Conservation (phyloP, 225 moss, liverwort and hornwort species). For the Neckera pumila region DNA sequence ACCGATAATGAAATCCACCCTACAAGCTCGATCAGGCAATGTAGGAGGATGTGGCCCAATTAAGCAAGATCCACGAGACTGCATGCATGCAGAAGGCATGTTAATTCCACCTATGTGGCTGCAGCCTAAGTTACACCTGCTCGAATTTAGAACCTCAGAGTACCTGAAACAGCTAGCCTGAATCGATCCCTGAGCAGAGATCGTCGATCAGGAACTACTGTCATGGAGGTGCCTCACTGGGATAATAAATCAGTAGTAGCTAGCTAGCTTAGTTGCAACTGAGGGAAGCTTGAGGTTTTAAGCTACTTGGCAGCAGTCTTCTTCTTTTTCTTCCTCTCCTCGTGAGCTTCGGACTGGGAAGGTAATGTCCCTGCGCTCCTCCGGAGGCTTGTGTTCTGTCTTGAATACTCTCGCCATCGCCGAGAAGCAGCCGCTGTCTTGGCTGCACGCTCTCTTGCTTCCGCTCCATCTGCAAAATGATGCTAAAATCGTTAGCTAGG, state of each 20-base stretch:
- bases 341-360: background rate
- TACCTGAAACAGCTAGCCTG: background rate
- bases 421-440: slow-evolving; percentile 77
- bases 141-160: background rate
- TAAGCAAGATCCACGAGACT: background rate
- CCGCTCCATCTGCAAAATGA: slow-evolving; percentile 24
- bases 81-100: background rate
- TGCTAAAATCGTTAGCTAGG: background rate
- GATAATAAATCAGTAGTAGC: background rate
- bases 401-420: slow-evolving; percentile 85
- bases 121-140: background rate
- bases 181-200: too few species aligned
- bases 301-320: background rate
- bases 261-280: background rate
- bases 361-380: slow-evolving; percentile 29
- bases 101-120: background rate
- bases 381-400: slow-evolving; percentile 34
- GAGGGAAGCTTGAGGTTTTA: background rate
- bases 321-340: background rate
- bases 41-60: background rate
- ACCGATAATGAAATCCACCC: background rate
- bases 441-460: slow-evolving; percentile 52
- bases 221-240: background rate
- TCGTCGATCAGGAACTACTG: background rate
- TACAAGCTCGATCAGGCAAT: background rate